phyloP scores from a whole-genome alignment of 306 rosid genomes.

The Hippophae tibetana region DNA sequence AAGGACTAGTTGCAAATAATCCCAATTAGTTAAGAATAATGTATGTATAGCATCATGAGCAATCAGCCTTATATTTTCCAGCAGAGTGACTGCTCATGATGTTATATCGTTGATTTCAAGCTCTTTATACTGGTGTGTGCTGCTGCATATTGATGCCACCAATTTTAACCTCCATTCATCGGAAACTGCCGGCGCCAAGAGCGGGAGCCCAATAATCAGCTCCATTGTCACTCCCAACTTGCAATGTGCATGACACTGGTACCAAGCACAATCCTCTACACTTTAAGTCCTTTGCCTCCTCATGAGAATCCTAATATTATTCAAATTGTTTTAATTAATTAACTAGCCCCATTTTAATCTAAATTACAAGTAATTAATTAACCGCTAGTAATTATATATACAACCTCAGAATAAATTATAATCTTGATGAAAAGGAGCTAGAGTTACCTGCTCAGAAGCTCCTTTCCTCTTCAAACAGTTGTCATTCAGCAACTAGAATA shows the following conservation, averaged over 20 bases:
- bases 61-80: conserved; percentile 73
- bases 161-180: conserved; percentile 16
- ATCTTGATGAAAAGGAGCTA: too few relatives aligned
- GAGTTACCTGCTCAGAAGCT: conserved; percentile 12
- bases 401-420: too few relatives aligned
- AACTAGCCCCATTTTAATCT: neutral
- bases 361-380: neutral
- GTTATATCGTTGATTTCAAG: conserved; percentile 65
- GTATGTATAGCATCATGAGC: conserved; percentile 98
- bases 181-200: conserved; percentile 59
- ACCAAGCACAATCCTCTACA: conserved; percentile 96
- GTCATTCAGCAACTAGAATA: conserved; percentile 55
- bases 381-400: too few relatives aligned
- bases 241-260: conserved; percentile 88
- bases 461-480: conserved; percentile 75
- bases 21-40: neutral
- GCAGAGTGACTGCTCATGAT: conserved; percentile 99
- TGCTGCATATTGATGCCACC: conserved; percentile 8
- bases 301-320: conserved; percentile 36
- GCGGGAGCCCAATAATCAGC: conserved; percentile 99
- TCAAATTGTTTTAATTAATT: neutral
- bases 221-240: conserved; percentile 94
- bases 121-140: conserved; percentile 10
- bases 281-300: conserved; percentile 64
- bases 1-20: conserved; percentile 17